Base-by-base conservation (phyloP, 2,329 filamentous ascomycete species). In the Berkeleyomyces basicola region DNA sequence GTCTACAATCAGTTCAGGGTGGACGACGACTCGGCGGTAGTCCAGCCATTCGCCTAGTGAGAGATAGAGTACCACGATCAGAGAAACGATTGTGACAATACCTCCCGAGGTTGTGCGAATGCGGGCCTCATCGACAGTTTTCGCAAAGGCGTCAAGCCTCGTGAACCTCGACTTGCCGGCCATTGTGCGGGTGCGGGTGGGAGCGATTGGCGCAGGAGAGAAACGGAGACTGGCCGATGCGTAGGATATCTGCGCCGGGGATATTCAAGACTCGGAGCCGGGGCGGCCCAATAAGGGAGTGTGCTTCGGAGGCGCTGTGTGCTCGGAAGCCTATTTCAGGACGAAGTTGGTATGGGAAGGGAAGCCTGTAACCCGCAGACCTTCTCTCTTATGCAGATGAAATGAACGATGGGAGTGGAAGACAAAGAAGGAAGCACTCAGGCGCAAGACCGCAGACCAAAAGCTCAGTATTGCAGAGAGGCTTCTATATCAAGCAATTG, bases 121-220 rank as follows among this genome's bases (percentile, higher is more conserved):
- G 69, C 93, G 84, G 68, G 95, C 93, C 83, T 99, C 93, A 74
- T 99, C 93, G 69, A 99, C 93, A 10, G 93, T 99, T 77, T 99
- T 99, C 60, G 92, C 96, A 74, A 99, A 99, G 80, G 93, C 93
- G 75, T 99, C 93, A 67, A 99, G 88, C 82, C 87, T 86, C 65
- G 88, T 96, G 73, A 99, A 96, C 74, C 93, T 86, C 69, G 90
- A 95, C 79, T 95, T 96, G 71, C 86, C 77, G 67, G 91, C 79
- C 93, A 97, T 97, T 59, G 67, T 71, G 65, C 40, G 43, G 6
- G 31, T 9, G 10, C 44, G 36, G 5, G n/a, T 40, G n/a, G 7
- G 40, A 37, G 42, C 9, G 53, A 42, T 36, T 58, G 40, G 14
- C 44, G 44, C 46, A 53, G 46, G 16, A 42, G 6, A 14, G 16